phyloP scores from a whole-genome alignment of 2,329 filamentous ascomycete species.

The Periconia macrospinosa region DNA sequence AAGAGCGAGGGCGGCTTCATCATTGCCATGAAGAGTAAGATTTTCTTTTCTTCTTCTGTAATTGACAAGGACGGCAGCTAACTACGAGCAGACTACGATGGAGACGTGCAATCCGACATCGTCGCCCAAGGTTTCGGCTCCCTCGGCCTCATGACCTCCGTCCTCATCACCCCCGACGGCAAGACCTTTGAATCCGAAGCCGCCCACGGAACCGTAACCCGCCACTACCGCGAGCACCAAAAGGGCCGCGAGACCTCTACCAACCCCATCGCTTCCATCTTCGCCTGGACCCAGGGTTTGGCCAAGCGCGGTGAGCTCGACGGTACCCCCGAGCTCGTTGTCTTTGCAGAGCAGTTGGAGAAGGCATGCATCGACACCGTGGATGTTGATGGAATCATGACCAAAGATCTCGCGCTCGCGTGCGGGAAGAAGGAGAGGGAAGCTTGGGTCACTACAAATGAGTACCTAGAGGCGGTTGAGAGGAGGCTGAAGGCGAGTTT shows the following conservation, averaged over 20 bases:
- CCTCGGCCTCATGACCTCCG: constrained; percentile 96
- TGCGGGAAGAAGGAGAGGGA: constrained; percentile 83
- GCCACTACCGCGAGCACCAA: constrained; percentile 98
- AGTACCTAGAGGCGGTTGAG: constrained; percentile 94
- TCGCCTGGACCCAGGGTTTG: constrained; percentile 96
- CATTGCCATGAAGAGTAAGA: constrained; percentile 92
- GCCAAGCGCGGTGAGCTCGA: constrained; percentile 92
- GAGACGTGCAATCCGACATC: constrained; percentile 97
- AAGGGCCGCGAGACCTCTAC: constrained; percentile 97
- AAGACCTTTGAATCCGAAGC: constrained; percentile 98
- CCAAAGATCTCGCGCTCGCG: constrained; percentile 95
- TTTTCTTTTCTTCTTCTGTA: background rate
- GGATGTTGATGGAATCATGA: constrained; percentile 94
- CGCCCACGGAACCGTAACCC: constrained; percentile 96
- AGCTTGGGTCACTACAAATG: constrained; percentile 84
- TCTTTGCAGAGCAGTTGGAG: constrained; percentile 90
- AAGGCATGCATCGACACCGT: constrained; percentile 93
- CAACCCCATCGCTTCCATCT: constrained; percentile 98
- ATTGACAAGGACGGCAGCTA: constrained; percentile 13
- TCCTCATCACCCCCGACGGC: constrained; percentile 94
- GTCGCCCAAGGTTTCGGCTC: constrained; percentile 98
- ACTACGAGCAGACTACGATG: constrained; percentile 78
- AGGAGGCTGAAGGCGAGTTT: constrained; percentile 79
- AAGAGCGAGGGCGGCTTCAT: constrained; percentile 96
- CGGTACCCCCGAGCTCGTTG: constrained; percentile 84